Base-by-base conservation (phyloP, 495 filamentous ascomycete species). In the Apodospora peruviana region DNA sequence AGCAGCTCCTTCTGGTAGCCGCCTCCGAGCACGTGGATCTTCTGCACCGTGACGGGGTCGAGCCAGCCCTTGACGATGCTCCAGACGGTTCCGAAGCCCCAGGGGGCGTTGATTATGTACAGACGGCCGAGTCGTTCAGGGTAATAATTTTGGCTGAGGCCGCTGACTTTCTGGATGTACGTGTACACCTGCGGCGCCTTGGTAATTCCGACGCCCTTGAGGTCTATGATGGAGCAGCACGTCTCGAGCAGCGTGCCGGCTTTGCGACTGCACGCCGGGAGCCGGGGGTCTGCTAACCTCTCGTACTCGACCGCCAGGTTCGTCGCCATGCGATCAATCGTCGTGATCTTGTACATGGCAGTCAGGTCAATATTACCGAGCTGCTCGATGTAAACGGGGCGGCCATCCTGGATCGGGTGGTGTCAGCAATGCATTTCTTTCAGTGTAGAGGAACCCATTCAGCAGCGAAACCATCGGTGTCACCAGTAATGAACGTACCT, bases 241-340 rank as follows among this genome's bases (percentile, higher is more conserved):
- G 93, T 98, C 74, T 98, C 93, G 52, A 96, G 84, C 24, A 98
- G 81, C 54, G 82, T 78, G 53, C 88, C 89, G 24, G 86, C 75
- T 73, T 96, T 95, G 64, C 93, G 88, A 27, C 88, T 95, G 79
- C 93, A 97, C 40, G 93, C 93, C 37, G 93, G 93, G 43, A 98
- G 74, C 40, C 93, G 86, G 8, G 93, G 91, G 68, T 97, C 93
- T 23, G 86, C 78, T 47, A 97, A 74, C 64, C 91, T 94, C 77
- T 98, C 93, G 71, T 97, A 98, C 69, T 98, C 93, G 59, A 86
- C 82, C 16, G 95, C 93, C 19, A 98, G 82, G 74, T 97, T 96
- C 64, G 90, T 79, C 34, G 96, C 70, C 93, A 97, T 98, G 66
- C 91, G 87, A 47, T 96, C 89, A 52, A 77, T 78, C 43, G 86